Evolutionary conservation across 805 yeast genomes (phyloP).

Genomic region (Nakazawaea siamensis): DNA sequence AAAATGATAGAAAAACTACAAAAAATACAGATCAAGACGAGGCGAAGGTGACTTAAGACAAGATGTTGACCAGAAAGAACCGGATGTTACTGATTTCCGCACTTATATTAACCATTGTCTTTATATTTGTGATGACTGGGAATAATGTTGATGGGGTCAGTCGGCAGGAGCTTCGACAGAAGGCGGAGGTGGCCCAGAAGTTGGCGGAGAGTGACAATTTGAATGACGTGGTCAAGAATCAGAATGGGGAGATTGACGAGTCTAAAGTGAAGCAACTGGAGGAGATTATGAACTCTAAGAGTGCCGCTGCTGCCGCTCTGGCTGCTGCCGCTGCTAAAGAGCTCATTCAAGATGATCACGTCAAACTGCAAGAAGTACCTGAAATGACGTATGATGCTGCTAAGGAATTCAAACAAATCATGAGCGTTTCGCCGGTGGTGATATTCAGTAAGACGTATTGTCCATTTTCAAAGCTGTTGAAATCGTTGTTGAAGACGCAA

Average conservation of each 20-base stretch:
- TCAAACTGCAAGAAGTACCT: too few relatives aligned
- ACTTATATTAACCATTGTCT: conserved; percentile 26
- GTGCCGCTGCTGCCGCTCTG: conserved; percentile 4
- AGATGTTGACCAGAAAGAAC: conserved; percentile 22
- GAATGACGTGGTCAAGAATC: conserved; percentile 22
- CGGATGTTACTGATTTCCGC: conserved; percentile 34
- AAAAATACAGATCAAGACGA: too few relatives aligned
- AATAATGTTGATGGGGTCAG: conserved; percentile 12
- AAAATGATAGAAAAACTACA: too few relatives aligned
- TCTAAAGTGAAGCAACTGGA: conserved; percentile 30
- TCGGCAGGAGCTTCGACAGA: conserved; percentile 12
- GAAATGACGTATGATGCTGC: conserved; percentile 41
- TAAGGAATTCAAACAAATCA: conserved; percentile 45
- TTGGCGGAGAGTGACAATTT: conserved; percentile 8
- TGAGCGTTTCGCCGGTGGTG: conserved; percentile 56
- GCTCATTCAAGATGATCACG: conserved; percentile 9
- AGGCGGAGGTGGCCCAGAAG: conserved; percentile 6
- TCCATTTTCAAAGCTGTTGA: conserved; percentile 71
- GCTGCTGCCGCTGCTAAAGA: conserved; percentile 11
- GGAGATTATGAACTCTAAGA: conserved; percentile 14
- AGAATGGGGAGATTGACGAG: conserved; percentile 31
- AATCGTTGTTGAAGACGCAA: conserved; percentile 51
- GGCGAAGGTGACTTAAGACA: background rate
- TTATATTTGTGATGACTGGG: conserved; percentile 23
- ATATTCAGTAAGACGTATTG: conserved; percentile 57